Evolutionary conservation across 345 rosid genomes (phyloP).

Genomic region (Salix exigua): DNA sequence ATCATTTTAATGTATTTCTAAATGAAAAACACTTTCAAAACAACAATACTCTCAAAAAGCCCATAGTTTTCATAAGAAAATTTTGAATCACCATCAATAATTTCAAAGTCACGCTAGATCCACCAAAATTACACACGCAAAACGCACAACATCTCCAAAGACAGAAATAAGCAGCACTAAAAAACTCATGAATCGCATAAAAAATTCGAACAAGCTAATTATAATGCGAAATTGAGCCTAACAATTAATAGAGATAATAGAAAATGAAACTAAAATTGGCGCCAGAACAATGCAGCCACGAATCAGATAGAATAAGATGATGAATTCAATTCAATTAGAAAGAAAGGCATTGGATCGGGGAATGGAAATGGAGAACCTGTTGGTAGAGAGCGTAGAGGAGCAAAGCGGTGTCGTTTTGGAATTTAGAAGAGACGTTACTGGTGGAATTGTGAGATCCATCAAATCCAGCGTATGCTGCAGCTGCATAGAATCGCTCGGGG

Average conservation of each 20-base stretch:
- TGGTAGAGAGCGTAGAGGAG: conserved; percentile 84
- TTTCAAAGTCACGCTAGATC: conserved; percentile 25
- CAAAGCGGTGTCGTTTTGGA: conserved; percentile 70
- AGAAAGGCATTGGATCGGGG: conserved; percentile 7
- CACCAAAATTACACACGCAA: conserved; percentile 14
- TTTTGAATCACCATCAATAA: neutral
- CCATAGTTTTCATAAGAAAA: neutral
- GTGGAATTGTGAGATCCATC: conserved; percentile 73
- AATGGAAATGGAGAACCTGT: conserved; percentile 48
- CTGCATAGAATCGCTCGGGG: conserved; percentile 94
- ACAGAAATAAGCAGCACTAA: neutral
- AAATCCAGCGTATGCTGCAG: conserved; percentile 84
- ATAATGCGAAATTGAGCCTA: neutral
- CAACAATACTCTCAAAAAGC: no score
- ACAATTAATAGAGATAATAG: neutral
- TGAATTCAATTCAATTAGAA: conserved; percentile 12
- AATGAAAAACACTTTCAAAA: no score
- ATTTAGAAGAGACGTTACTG: conserved; percentile 60
- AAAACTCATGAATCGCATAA: neutral
- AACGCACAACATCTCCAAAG: neutral
- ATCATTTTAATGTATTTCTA: no score
- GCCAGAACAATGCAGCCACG: neutral
- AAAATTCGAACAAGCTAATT: neutral
- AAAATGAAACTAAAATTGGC: neutral
- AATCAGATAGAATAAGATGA: conserved; percentile 7